Conservation (phyloP, 305 asterid species). For the Ruellia speciosa region DNA sequence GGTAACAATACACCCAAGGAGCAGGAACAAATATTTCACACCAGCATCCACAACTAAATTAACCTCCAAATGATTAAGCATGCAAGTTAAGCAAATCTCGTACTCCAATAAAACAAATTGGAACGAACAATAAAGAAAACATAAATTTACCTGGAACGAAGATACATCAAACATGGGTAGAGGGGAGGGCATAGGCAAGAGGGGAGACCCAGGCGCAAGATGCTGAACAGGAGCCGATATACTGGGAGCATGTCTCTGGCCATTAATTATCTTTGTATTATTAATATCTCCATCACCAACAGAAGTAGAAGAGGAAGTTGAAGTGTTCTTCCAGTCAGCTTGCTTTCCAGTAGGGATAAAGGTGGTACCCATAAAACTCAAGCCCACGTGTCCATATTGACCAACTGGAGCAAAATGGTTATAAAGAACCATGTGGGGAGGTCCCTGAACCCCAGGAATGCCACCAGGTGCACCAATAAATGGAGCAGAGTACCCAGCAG, state of each 20-base stretch:
- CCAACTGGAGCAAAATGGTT: constrained; percentile 98
- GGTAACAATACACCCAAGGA: not conserved
- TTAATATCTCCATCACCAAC: constrained; percentile 57
- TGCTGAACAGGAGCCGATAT: constrained; percentile 64
- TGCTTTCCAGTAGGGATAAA: constrained; percentile 90
- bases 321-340: constrained; percentile 81
- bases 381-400: constrained; percentile 93
- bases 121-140: constrained; percentile 9
- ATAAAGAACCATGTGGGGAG: constrained; percentile 94
- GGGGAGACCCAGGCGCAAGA: constrained; percentile 86
- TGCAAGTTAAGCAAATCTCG: not conserved
- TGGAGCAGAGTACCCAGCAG: constrained; percentile 74
- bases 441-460: constrained; percentile 86
- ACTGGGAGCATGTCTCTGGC: constrained; percentile 51
- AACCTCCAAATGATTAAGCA: not conserved
- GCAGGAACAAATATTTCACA: not conserved
- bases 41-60: not conserved
- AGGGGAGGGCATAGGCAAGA: constrained; percentile 73
- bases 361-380: constrained; percentile 95
- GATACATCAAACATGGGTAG: constrained; percentile 84
- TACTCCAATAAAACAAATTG: not conserved
- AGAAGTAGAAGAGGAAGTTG: constrained; percentile 47
- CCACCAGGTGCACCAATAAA: constrained; percentile 76
- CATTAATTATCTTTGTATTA: constrained; percentile 37
- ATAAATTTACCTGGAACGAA: constrained; percentile 69